Evolutionary conservation across 2,329 filamentous ascomycete genomes (phyloP), one percentile per base, ranked within the genome.

Genomic region (Sporothrix schenckii): DNA sequence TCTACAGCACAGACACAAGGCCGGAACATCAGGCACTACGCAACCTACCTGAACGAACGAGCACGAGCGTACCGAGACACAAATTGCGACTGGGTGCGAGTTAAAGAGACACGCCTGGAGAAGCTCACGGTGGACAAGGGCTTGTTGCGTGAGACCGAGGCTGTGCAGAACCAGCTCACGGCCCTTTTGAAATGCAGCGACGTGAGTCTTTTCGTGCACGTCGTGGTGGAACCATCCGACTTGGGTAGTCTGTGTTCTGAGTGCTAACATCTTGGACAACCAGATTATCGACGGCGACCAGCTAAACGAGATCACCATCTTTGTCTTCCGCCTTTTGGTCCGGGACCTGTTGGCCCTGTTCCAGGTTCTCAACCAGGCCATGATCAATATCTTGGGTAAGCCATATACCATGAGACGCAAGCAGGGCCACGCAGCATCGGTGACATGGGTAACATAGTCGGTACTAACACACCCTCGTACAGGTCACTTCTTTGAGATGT

Each of bases 401-500:
- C 14, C 44, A 11, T 16, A n/a, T 34, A n/a, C 9, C 13, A 44
- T 16, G 34, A 1, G 50, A n/a, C 50, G 19, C 19, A 52, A 49
- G 50, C 50, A n/a, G 50, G 21, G 2, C 34, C 34, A 34, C n/a
- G 2, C 34, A 21, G 2, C 34, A 21, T 30, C 34, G 4, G 44
- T 34, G 14, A 1, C 7, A 50, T 14, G 9, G 47, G 14, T 13
- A 4, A 13, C 11, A 54, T 24, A 24, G 4, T 16, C 5, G 24
- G 16, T 14, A 21, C 52, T 54, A 30, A 54, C 52, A 54, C 52
- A 21, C 27, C 27, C 4, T 2, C 7, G 27, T 14, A 69, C 27
- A 96, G 93, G 95, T 76, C 92, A 96, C 80, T 99, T 98, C 80
- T 99, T 99, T 76, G 95, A 99, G 82, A 94, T 99, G 91, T 97